Base-by-base conservation (phyloP, 163 green algal species). In the Scenedesmus sp. region DNA sequence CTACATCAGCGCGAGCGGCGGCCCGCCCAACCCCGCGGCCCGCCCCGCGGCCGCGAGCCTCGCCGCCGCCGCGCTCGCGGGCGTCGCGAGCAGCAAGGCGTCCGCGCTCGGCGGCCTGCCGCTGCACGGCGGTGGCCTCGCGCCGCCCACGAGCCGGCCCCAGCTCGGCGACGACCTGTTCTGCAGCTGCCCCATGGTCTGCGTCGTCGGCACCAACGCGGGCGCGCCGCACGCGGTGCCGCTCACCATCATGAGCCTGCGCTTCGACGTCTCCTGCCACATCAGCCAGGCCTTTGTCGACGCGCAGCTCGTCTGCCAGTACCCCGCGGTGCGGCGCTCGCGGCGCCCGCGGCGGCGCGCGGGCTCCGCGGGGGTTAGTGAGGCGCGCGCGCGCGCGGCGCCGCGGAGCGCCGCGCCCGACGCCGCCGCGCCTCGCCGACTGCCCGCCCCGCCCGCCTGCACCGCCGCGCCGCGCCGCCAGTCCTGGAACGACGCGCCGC, bases 221-320 rank as follows among this genome's bases (percentile, higher is more conserved):
- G 63, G 58, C 73, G 45, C 48, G 58, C 47, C 53, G 14, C 65
- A 77, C 18, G 63, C 57, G 1, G 53, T 83, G 29, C 76, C 76
- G 20, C 76, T 83, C 18, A 29, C 39, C 22, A 83, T 72, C 29
- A 50, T 57, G 7, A 65, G 4, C 42, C 57, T 77, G 45, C 44
- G 70, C 47, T 73, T 73, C 47, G 26, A 64, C 11, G 65, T 64
- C 53, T n/a, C 63, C 14, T 70, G 65, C 56, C 78, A 85, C 33
- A 83, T 87, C 44, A 76, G 50, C 47, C 51, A 83, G 33, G 83
- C 51, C 0, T 87, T 87, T 63, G 67, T 83, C 26, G 44, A 83
- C 7, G 42, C 78, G 29, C 74, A 81, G 36, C 53, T 87, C 42
- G 36, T 81, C 26, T 67, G 39, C 26, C 76, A 84, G 20, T 86